A percentile compares a stretch with the other conserved stretches of the same genome.
These are phyloP conservation scores for Thuidium tamariscinum DNA, from an alignment of 225 moss, liverwort and hornwort genomes.

Conservation along the genomic window DNA sequence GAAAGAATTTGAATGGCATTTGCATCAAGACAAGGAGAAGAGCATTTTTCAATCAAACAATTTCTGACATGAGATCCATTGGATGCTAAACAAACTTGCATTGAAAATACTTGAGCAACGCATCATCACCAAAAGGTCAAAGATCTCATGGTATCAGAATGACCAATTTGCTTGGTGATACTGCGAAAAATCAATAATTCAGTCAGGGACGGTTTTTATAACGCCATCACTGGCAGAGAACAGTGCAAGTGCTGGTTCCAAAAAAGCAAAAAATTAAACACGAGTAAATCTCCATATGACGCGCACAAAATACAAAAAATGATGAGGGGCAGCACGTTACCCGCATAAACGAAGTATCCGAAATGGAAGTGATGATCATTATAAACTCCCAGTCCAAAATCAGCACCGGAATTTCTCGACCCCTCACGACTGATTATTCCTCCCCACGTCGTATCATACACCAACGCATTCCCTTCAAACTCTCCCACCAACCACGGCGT, in stretches of 20 bases:
- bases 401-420: conserved; percentile 58
- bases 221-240: neutral
- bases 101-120: neutral
- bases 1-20: neutral
- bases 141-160: neutral
- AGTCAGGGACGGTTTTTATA: neutral
- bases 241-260: neutral
- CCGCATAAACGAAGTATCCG: conserved; percentile 93
- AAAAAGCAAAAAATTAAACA: neutral
- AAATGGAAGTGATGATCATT: conserved; percentile 95
- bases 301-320: neutral
- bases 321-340: neutral
- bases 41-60: neutral
- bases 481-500: conserved; percentile 71
- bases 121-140: neutral
- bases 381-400: conserved; percentile 79
- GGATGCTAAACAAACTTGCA: neutral
- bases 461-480: conserved; percentile 54
- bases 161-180: neutral
- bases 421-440: conserved; percentile 79
- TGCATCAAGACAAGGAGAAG: neutral
- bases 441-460: conserved; percentile 82
- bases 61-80: neutral
- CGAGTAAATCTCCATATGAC: neutral
- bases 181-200: neutral